Evolutionary conservation across 148 eudicot genomes (phyloP).

Genomic region (Rhododendron williamsianum): DNA sequence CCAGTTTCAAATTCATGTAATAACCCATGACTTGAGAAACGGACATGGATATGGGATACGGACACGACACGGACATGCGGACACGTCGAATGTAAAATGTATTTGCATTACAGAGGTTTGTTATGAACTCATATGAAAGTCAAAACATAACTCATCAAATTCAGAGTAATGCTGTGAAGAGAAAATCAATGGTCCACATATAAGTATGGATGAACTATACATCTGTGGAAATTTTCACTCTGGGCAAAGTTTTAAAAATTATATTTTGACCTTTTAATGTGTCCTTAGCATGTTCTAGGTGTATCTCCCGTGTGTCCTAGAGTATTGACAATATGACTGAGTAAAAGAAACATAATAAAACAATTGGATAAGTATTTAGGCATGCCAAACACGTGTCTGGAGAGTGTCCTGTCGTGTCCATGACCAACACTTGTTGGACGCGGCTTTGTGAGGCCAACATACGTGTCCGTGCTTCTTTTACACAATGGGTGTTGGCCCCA

Average conservation of each 20-base stretch:
- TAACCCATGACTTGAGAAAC: background rate
- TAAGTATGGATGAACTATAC: background rate
- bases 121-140: background rate
- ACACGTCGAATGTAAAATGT: background rate
- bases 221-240: background rate
- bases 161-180: no score
- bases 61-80: background rate
- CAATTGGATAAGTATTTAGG: background rate
- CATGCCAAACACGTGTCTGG: background rate
- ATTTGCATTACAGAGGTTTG: no score
- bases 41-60: background rate
- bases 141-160: background rate
- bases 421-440: background rate
- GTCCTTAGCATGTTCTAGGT: background rate
- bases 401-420: background rate
- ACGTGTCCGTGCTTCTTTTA: background rate
- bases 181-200: background rate
- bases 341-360: background rate
- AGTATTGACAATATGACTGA: background rate
- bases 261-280: background rate
- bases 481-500: background rate
- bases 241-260: background rate
- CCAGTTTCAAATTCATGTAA: background rate
- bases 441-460: background rate
- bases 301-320: background rate